Evolutionary conservation across 768 basidiomycete genomes (phyloP), one percentile per base, ranked within the genome.

Genomic region (Lentinula guzmanii): DNA sequence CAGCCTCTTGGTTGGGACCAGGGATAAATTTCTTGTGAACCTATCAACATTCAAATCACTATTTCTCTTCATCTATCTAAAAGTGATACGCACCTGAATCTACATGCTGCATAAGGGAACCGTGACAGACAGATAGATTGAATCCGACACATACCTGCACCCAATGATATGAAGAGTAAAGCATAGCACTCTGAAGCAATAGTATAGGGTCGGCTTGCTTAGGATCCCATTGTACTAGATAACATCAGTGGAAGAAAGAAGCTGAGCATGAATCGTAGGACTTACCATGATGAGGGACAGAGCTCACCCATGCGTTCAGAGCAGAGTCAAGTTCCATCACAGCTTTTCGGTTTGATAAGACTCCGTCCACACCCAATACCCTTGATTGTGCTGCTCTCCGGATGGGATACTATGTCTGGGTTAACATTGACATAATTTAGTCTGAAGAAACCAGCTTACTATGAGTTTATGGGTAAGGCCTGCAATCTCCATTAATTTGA

Each of bases 271-370:
- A 33, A n/a, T n/a, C 4, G 0, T 16, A 31, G 18, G 3, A 4
- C 51, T 5, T 8, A 52, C 51, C 33, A 15, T 52, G 33, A 11
- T 72, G 67, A 5, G 84, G 84, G 3, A 86, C 74, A 6, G 74
- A 68, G 52, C 83, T 79, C 1, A 82, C 74, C 86, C 86, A 86
- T n/a, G 77, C 74, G 60, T 85, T 86, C 35, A 86, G 66, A 3
- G 79, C 78, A 7, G 81, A 82, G 70, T 86, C 86, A 13, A 86
- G 58, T 41, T 60, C 59, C 28, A 52, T 50, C 15, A 60, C 59
- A 18, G 41, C 46, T 15, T 52, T 53, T 16, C 41, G 50, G 51
- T 52, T 41, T 21, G 18, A 52, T 2, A 50, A 35, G 11, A 35
- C 13, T 10, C 48, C 46, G 8, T 48, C 31, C 18, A 52, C 16